These are phyloP conservation scores for Puccinia novopanici DNA, from an alignment of 1,284 basidiomycete genomes.

Conservation along the genomic window DNA sequence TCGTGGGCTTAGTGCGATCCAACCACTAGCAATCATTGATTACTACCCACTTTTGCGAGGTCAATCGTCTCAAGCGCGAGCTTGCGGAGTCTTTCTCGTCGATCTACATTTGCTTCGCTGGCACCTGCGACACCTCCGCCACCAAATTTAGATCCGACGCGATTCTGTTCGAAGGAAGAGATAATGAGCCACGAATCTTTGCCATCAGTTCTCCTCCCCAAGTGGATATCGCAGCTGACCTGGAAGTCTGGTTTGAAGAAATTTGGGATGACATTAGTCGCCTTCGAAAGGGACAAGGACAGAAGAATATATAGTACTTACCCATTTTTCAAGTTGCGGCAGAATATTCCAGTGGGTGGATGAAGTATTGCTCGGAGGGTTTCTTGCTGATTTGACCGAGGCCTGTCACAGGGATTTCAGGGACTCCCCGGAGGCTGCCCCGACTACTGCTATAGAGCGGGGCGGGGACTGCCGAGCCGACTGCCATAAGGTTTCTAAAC, in stretches of 20 bases:
- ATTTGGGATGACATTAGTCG: not conserved
- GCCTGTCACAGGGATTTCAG: not conserved
- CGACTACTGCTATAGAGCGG: not conserved
- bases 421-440: not conserved
- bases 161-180: constrained; percentile 40
- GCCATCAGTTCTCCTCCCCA: not conserved
- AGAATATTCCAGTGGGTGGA: not conserved
- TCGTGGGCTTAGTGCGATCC: not conserved
- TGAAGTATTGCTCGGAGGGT: not conserved
- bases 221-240: not conserved
- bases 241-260: not conserved
- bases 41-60: constrained; percentile 60
- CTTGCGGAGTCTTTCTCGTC: constrained; percentile 89
- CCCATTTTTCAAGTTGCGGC: not conserved
- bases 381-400: not conserved
- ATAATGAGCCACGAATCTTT: not conserved
- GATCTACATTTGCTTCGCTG: constrained; percentile 90
- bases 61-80: constrained; percentile 95
- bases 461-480: too few relatives aligned
- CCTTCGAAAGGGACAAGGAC: not conserved
- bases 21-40: not conserved
- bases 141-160: constrained; percentile 92
- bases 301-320: not conserved
- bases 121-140: constrained; percentile 85
- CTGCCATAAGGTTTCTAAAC: not conserved